These are phyloP conservation scores for Tylopilus cervinicoccineus DNA, from an alignment of 768 basidiomycete genomes.

Conservation along the genomic window DNA sequence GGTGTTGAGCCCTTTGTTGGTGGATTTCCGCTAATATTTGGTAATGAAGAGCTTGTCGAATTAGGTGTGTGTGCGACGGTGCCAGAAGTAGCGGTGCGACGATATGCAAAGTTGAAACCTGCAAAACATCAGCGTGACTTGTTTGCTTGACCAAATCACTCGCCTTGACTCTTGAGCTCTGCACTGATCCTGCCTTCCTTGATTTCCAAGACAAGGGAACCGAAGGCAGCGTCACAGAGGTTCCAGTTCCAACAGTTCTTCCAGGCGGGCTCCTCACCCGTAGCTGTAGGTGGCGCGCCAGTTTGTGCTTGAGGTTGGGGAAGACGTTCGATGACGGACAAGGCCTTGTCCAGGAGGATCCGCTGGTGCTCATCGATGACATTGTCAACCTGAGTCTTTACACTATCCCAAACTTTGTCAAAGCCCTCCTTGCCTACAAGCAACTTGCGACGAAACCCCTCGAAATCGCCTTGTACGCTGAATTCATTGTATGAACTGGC, in stretches of 20 bases:
- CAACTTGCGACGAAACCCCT: slow-evolving; percentile 82
- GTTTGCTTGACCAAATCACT: slow-evolving; percentile 15
- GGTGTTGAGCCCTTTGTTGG: slow-evolving; percentile 34
- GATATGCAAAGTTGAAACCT: slow-evolving; percentile 97
- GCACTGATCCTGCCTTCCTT: slow-evolving; percentile 90
- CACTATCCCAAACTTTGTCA: slow-evolving; percentile 91
- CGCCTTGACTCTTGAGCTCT: slow-evolving; percentile 90
- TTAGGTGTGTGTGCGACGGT: slow-evolving; percentile 56
- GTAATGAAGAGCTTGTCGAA: slow-evolving; percentile 51
- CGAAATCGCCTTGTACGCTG: slow-evolving; percentile 85
- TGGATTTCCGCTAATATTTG: slow-evolving; percentile 32
- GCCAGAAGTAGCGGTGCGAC: slow-evolving; percentile 58
- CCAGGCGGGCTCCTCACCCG: slow-evolving; percentile 89
- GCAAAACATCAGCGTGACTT: slow-evolving; percentile 5
- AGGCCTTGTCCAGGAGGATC: slow-evolving; percentile 82
- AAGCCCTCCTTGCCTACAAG: slow-evolving; percentile 74
- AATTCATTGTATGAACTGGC: slow-evolving; percentile 97
- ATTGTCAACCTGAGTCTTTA: slow-evolving; percentile 85
- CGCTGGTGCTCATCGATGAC: slow-evolving; percentile 91
- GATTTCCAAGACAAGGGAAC: slow-evolving; percentile 82
- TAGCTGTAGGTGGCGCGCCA: slow-evolving; percentile 41
- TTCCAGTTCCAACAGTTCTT: slow-evolving; percentile 99
- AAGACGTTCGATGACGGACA: slow-evolving; percentile 78
- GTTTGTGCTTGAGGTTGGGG: slow-evolving; percentile 48
- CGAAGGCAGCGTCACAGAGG: slow-evolving; percentile 92